A percentile compares a stretch with the other conserved stretches of the same genome.
Conservation (phyloP, 805 yeast genomes). For the Starmerella potacharoeniae region DNA sequence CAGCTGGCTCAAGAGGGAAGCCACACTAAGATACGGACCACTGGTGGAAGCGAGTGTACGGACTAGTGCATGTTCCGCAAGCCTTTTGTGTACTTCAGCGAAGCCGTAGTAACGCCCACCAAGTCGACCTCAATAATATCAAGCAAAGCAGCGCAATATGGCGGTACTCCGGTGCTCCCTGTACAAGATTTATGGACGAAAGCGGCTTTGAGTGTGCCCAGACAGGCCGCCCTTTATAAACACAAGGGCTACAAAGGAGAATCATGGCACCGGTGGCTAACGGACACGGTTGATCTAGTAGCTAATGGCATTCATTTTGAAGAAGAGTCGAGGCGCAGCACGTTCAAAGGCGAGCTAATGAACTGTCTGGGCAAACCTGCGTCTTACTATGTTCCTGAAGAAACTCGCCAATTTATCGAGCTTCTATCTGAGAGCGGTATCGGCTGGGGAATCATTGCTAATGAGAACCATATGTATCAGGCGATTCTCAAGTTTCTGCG, state of each 20-base stretch:
- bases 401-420: constrained; percentile 10
- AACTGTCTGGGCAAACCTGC: constrained; percentile 12
- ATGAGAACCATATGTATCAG: constrained; percentile 21
- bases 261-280: constrained; percentile 14
- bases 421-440: constrained; percentile 12
- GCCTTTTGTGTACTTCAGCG: constrained; percentile 23
- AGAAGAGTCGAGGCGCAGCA: neutral
- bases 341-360: constrained; percentile 4
- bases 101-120: constrained; percentile 17
- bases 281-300: constrained; percentile 5
- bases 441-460: constrained; percentile 26
- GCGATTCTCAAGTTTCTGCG: constrained; percentile 14
- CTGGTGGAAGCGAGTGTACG: too few species aligned
- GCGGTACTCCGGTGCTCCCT: constrained; percentile 3
- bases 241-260: constrained; percentile 13
- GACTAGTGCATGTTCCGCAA: neutral
- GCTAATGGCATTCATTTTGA: constrained; percentile 7
- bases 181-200: constrained; percentile 11
- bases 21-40: too few species aligned
- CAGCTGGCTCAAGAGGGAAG: too few species aligned
- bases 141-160: neutral
- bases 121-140: constrained; percentile 3
- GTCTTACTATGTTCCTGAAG: constrained; percentile 16
- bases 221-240: constrained; percentile 16
- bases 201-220: constrained; percentile 16